Conservation (phyloP, 1,139 yeast genomes). For the Chernovozyma sophiae-reginae region DNA sequence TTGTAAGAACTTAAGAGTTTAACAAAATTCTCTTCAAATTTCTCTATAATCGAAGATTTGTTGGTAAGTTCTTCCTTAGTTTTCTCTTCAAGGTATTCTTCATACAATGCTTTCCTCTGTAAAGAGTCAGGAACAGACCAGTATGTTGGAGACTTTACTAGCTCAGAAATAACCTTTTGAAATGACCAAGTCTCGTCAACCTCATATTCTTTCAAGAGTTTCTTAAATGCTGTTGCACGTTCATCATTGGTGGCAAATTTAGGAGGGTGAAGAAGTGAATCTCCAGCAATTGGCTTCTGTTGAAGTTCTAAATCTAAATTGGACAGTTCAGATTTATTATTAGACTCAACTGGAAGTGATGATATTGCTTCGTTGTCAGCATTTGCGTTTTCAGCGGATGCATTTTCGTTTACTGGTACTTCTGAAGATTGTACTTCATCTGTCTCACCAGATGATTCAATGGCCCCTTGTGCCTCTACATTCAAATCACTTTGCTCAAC, state of each 20-base stretch:
- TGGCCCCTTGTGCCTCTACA: too few relatives aligned
- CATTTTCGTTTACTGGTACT: background rate
- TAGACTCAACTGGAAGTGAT: background rate
- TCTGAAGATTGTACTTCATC: background rate
- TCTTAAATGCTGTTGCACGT: slow-evolving; percentile 45
- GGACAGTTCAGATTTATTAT: too few relatives aligned
- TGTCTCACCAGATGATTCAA: too few relatives aligned
- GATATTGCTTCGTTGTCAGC: background rate
- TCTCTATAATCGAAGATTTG: slow-evolving; percentile 50
- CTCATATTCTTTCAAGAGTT: slow-evolving; percentile 46
- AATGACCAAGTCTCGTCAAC: slow-evolving; percentile 81
- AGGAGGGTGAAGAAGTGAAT: slow-evolving; percentile 9
- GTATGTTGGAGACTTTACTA: slow-evolving; percentile 59
- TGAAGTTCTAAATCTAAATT: background rate
- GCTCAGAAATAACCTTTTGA: slow-evolving; percentile 56
- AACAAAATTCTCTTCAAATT: slow-evolving; percentile 52
- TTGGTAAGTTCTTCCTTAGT: slow-evolving; percentile 52
- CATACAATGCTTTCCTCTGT: slow-evolving; percentile 59
- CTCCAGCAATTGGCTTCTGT: background rate
- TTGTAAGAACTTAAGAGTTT: slow-evolving; percentile 40
- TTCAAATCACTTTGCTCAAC: background rate
- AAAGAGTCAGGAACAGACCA: slow-evolving; percentile 67
- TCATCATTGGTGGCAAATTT: slow-evolving; percentile 22
- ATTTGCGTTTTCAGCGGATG: background rate
- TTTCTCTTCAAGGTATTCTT: slow-evolving; percentile 54